Evolutionary conservation across 2,329 filamentous ascomycete species (phyloP).

Genomic region (Aureobasidium lini): DNA sequence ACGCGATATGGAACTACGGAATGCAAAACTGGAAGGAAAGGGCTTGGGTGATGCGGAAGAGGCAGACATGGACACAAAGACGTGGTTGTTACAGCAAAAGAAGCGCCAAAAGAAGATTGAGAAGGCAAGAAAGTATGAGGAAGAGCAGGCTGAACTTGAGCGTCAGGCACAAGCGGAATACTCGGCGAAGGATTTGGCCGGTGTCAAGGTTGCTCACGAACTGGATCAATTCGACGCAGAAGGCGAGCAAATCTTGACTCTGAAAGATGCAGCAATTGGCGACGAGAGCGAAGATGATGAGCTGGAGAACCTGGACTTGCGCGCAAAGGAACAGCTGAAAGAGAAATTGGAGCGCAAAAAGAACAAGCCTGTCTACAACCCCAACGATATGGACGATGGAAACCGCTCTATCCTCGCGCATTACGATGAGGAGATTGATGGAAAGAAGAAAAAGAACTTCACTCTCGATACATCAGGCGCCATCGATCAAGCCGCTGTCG

Average conservation of each 20-base stretch:
- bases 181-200: conserved; percentile 76
- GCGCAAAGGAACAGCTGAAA: conserved; percentile 62
- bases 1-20: conserved; percentile 72
- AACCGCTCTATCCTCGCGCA: conserved; percentile 68
- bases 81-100: conserved; percentile 84
- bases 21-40: conserved; percentile 69
- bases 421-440: conserved; percentile 91
- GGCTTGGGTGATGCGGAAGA: conserved; percentile 71
- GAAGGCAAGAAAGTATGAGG: conserved; percentile 59
- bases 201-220: conserved; percentile 88
- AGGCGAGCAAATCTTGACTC: conserved; percentile 79
- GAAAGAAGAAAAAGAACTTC: conserved; percentile 76
- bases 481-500: conserved; percentile 55
- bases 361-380: conserved; percentile 82
- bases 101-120: conserved; percentile 90
- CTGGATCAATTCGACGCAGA: conserved; percentile 66
- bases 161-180: conserved; percentile 66
- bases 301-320: conserved; percentile 67
- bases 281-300: conserved; percentile 79
- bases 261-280: conserved; percentile 87
- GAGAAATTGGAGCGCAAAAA: conserved; percentile 83
- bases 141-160: conserved; percentile 67
- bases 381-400: conserved; percentile 61
- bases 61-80: conserved; percentile 65
- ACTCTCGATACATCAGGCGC: conserved; percentile 74